Conservation (phyloP, 768 basidiomycete genomes). For the Serendipita sp. region DNA sequence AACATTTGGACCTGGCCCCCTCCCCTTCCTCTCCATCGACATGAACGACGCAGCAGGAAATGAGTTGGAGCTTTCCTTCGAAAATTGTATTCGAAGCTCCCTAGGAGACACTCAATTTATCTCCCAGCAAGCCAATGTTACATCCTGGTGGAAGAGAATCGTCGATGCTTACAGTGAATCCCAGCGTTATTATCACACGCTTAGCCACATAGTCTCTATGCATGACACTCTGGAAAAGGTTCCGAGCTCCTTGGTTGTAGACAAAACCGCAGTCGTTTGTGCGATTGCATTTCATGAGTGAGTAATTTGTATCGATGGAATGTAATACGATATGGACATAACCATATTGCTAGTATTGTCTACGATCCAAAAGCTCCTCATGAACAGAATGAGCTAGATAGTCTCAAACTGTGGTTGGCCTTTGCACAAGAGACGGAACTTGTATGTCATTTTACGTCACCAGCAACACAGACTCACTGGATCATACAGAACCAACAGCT, state of each 20-base stretch:
- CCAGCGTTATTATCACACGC: neutral
- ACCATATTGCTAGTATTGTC: neutral
- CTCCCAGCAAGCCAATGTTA: too few relatives aligned
- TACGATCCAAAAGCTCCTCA: neutral
- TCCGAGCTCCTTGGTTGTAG: neutral
- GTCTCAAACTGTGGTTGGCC: neutral
- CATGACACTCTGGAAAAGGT: neutral
- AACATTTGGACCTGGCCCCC: neutral
- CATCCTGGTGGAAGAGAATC: neutral
- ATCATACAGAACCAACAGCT: neutral
- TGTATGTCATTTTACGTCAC: neutral
- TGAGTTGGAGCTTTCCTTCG: too few relatives aligned
- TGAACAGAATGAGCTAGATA: neutral
- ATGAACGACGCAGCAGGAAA: neutral
- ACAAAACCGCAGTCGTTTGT: neutral
- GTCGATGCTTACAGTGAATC: neutral
- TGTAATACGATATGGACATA: neutral
- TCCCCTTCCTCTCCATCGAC: neutral
- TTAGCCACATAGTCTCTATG: neutral
- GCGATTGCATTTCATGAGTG: neutral
- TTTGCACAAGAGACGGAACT: neutral
- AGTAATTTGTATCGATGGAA: neutral
- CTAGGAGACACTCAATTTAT: neutral
- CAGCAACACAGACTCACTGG: neutral
- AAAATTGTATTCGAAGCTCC: neutral